These are phyloP conservation scores for Yamadazyma sp. DNA, from an alignment of 1,139 yeast genomes.

Conservation along the genomic window DNA sequence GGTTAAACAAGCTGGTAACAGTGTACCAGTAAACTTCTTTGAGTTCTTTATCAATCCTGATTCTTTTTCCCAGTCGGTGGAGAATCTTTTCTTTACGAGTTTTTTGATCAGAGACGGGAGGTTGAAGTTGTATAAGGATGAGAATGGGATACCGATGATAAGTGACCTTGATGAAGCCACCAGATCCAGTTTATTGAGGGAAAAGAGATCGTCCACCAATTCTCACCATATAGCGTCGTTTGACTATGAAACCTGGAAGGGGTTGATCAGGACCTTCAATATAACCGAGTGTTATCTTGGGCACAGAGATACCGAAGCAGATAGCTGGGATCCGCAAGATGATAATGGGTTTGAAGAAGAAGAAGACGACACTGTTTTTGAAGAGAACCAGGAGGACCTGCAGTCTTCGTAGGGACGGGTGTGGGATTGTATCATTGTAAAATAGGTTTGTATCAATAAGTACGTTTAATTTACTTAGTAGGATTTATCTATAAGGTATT, in stretches of 20 bases:
- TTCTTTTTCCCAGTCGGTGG: slow-evolving; percentile 78
- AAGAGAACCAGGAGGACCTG: no score
- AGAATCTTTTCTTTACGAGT: slow-evolving; percentile 79
- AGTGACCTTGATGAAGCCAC: slow-evolving; percentile 15
- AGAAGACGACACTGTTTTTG: no score
- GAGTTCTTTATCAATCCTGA: slow-evolving; percentile 70
- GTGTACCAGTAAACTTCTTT: slow-evolving; percentile 54
- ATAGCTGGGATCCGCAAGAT: slow-evolving; percentile 22
- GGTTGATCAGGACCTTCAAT: slow-evolving; percentile 46
- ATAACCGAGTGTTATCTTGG: slow-evolving; percentile 58
- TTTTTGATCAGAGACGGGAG: slow-evolving; percentile 76
- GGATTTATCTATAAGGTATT: no score
- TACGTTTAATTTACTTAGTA: no score
- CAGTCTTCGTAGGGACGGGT: no score
- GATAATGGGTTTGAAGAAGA: slow-evolving; percentile 10
- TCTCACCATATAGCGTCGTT: slow-evolving; percentile 72
- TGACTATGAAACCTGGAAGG: slow-evolving; percentile 64
- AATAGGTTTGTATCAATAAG: no score
- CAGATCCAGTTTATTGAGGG: slow-evolving; percentile 5
- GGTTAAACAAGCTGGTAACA: slow-evolving; percentile 21
- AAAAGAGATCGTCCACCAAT: slow-evolving; percentile 14
- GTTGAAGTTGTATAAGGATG: slow-evolving; percentile 51
- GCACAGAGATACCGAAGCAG: slow-evolving; percentile 37
- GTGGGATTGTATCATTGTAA: no score
- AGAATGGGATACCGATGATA: slow-evolving; percentile 42